These are phyloP conservation scores for Solanum tacnaense DNA, from an alignment of 257 asterid species.

Conservation along the genomic window DNA sequence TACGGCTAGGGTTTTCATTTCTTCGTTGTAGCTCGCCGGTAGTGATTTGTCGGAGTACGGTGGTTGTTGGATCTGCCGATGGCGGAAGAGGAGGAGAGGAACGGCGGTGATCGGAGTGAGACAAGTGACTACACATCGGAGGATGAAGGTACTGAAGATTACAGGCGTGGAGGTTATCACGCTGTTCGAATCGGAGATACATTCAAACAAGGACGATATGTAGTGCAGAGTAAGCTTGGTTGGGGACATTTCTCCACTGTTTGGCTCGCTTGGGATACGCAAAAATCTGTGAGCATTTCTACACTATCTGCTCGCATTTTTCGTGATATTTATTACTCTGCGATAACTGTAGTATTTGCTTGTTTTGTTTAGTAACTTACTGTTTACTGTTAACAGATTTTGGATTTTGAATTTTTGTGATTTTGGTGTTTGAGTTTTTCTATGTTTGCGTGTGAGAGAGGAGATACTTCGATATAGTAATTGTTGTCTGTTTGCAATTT, in stretches of 20 bases:
- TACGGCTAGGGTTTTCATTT: not conserved
- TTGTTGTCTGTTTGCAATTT: not conserved
- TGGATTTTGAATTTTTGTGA: not conserved
- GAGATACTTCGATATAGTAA: not conserved
- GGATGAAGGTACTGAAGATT: conserved; percentile 96
- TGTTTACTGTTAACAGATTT: not conserved
- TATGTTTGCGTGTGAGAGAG: not conserved
- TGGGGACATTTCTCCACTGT: conserved; percentile 99
- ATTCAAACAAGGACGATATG: conserved; percentile 80
- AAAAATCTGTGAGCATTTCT: conserved; percentile 25
- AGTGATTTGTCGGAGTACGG: not conserved
- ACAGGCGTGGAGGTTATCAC: conserved; percentile 92
- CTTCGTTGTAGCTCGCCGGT: not conserved
- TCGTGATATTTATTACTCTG: not conserved
- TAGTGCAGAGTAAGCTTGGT: conserved; percentile 91
- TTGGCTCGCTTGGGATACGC: conserved; percentile 97
- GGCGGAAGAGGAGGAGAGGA: conserved; percentile 28
- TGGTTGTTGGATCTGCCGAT: not conserved
- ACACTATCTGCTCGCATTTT: not conserved
- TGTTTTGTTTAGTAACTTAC: not conserved
- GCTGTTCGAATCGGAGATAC: conserved; percentile 84
- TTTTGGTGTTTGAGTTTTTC: not conserved
- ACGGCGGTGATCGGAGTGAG: conserved; percentile 55
- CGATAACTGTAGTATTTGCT: not conserved
- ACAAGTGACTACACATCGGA: conserved; percentile 83